A percentile compares a stretch with the other conserved stretches of the same genome.
Conservation (phyloP, 2,329 filamentous ascomycete genomes). For the Aspergillus nomiae region DNA sequence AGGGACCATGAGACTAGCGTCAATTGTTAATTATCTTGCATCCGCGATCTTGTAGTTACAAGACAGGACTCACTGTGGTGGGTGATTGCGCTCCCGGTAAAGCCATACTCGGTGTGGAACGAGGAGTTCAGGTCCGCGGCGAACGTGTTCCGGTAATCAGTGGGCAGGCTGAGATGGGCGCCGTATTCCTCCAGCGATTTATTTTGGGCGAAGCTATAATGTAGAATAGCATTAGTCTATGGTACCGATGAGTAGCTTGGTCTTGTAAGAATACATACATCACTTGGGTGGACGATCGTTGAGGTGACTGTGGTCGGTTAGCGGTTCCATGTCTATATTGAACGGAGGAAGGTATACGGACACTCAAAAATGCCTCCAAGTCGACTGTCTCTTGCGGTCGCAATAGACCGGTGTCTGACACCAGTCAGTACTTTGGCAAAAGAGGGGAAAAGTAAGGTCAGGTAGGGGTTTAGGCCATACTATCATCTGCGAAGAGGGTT, state of each 20-base stretch:
- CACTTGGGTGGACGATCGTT: background rate
- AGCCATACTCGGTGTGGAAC: background rate
- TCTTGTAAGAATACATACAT: background rate
- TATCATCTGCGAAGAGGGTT: background rate
- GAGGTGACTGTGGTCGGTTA: background rate
- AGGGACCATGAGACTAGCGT: slow-evolving; percentile 25
- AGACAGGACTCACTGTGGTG: background rate
- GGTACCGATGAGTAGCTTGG: background rate
- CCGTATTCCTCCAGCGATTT: background rate
- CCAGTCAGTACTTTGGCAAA: accelerated
- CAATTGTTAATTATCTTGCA: background rate
- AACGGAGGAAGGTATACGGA: background rate
- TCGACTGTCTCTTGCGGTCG: background rate
- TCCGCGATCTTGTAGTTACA: background rate
- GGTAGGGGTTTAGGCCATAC: background rate
- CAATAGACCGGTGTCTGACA: background rate
- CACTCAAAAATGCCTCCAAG: background rate
- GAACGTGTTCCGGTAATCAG: background rate
- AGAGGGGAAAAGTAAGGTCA: background rate
- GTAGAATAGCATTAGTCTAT: background rate
- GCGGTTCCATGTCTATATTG: background rate
- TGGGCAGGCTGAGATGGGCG: background rate
- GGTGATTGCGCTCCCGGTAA: background rate
- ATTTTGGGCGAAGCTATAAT: background rate
- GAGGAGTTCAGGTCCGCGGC: background rate